These are phyloP conservation scores for Schwanniomyces vanrijiae DNA, from an alignment of 805 yeast species.

Conservation along the genomic window DNA sequence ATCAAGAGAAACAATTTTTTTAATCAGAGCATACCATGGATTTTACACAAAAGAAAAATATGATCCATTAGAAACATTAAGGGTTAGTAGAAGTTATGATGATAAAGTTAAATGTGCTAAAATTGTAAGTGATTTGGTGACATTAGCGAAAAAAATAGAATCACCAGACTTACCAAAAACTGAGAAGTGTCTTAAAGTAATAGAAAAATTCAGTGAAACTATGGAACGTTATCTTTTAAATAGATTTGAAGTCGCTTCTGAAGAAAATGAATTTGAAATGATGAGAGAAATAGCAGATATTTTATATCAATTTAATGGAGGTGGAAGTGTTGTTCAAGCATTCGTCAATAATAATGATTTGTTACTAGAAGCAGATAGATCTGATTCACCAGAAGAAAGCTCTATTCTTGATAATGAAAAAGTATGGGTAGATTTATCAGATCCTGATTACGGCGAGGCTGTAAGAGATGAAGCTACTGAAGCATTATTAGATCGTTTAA, in stretches of 20 bases:
- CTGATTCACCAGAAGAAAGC: constrained; percentile 33
- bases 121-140: constrained; percentile 62
- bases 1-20: constrained; percentile 66
- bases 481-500: constrained; percentile 50
- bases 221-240: constrained; percentile 73
- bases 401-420: constrained; percentile 42
- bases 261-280: constrained; percentile 61
- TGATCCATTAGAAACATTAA: constrained; percentile 56
- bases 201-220: constrained; percentile 70
- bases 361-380: constrained; percentile 51
- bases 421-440: constrained; percentile 59
- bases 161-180: constrained; percentile 51
- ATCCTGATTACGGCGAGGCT: constrained; percentile 53
- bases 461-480: constrained; percentile 54
- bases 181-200: constrained; percentile 35
- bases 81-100: constrained; percentile 45
- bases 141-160: constrained; percentile 63
- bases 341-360: constrained; percentile 79
- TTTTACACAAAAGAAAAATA: constrained; percentile 61
- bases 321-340: constrained; percentile 75
- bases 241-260: constrained; percentile 73
- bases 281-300: constrained; percentile 78
- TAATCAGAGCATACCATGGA: constrained; percentile 74
- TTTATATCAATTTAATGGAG: constrained; percentile 79
- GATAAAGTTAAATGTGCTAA: constrained; percentile 69